Evolutionary conservation across 192 early-diverging fungal species (phyloP).

Genomic region (Podochytrium sp.): DNA sequence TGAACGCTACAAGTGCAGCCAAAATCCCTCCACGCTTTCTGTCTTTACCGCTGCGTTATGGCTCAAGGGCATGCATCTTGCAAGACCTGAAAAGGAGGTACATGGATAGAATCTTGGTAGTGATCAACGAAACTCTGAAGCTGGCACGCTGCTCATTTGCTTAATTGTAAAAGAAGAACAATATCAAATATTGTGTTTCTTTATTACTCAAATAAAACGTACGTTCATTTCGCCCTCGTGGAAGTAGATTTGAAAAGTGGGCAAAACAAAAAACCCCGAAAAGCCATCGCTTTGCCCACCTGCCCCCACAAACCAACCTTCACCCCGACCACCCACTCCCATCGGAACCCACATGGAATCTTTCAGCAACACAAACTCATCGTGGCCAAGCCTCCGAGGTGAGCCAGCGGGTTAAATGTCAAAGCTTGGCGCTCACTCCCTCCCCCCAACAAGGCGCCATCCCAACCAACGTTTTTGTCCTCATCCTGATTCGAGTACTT

Average conservation of each 20-base stretch:
- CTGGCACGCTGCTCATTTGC: background rate
- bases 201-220: background rate
- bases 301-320: background rate
- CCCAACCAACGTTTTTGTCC: constrained; percentile 85
- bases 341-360: constrained; percentile 18
- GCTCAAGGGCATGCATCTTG: background rate
- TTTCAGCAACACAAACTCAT: constrained; percentile 29
- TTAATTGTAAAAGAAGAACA: background rate
- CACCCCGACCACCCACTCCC: background rate
- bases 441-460: constrained; percentile 75
- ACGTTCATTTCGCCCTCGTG: background rate
- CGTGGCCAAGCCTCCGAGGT: constrained; percentile 32
- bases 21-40: no score
- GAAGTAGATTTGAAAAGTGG: background rate
- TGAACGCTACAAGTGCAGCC: background rate
- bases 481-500: constrained; percentile 75
- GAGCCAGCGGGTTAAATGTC: no score
- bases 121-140: background rate
- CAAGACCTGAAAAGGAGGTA: background rate
- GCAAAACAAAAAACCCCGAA: background rate
- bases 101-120: background rate
- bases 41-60: background rate
- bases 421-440: background rate
- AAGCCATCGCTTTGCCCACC: background rate
- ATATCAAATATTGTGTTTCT: background rate